Base-by-base conservation (phyloP, 2,329 filamentous ascomycete genomes). In the Aspergillus flavus region DNA sequence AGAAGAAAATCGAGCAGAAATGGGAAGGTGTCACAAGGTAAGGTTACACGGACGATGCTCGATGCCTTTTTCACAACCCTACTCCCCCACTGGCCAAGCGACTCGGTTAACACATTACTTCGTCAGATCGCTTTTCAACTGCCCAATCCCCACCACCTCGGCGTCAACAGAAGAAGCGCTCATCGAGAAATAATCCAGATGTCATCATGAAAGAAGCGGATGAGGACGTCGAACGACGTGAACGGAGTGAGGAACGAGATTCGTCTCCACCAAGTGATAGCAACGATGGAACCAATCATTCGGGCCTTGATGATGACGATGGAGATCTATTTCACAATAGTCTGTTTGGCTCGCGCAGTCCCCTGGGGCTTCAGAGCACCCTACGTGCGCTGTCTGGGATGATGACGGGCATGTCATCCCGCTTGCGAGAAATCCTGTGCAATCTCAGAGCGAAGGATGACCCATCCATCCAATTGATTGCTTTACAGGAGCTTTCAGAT, bases 401-500 rank as follows among this genome's bases (percentile, higher is more conserved):
- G 86, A 94, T 97, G 86, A 91, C 92, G 2, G 91, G 94, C 45
- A 89, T 94, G 63, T 90, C 92, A 26, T 85, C 88, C 45, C 89
- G 93, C 67, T 83, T 99, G 57, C 87, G 94, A 61, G 91, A 93
- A 63, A 90, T 94, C 58, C 81, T 94, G 65, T 84, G 81, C 77
- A 92, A 89, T 70, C 82, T 99, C 62, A 89, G 90, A 68, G 89
- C 91, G 71, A 94, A 94, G 74, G 92, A 94, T 54, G 93, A 97
- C 67, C 87, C 90, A 6, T 94, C 93, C 0, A 81, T 95, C 45
- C 96, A 99, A 80, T 84, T 97, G 69, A 93, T 97, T 72, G 95
- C 94, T 32, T 82, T 99, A 34, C 92, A 96, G 77, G 94, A 98
- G 70, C 84, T 99, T 7, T 97, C 94, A 0, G 94, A 99, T 78